These are phyloP conservation scores for Scheffersomyces parashehatae DNA, from an alignment of 1,139 yeast species.

Conservation along the genomic window DNA sequence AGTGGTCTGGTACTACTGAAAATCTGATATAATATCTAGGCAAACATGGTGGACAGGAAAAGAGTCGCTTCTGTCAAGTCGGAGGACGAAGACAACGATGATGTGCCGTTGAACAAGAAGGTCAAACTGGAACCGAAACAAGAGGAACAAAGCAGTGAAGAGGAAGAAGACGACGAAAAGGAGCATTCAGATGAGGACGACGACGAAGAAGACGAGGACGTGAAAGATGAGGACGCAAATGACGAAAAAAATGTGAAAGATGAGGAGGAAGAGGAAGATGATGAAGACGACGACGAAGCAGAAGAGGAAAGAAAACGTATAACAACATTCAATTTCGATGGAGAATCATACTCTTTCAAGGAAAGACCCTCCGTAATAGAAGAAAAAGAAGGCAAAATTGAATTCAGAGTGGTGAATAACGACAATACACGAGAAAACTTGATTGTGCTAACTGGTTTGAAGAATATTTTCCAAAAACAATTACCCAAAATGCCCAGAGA, in stretches of 20 bases:
- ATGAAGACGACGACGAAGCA: constrained; percentile 52
- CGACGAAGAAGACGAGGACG: constrained; percentile 9
- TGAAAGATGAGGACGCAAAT: constrained; percentile 11
- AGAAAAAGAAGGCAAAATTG: constrained; percentile 88
- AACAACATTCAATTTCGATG: constrained; percentile 58
- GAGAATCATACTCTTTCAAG: constrained; percentile 78
- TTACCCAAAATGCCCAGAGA: constrained; percentile 98
- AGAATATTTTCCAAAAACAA: constrained; percentile 95
- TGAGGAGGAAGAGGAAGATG: constrained; percentile 33
- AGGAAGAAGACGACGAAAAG: constrained; percentile 14
- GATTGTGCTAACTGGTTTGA: constrained; percentile 90
- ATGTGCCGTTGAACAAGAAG: constrained; percentile 37
- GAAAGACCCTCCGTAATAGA: constrained; percentile 94
- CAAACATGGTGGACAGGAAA: constrained; percentile 34
- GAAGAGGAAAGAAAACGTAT: constrained; percentile 50
- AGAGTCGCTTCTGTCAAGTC: constrained; percentile 22
- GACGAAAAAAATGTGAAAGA: constrained; percentile 22
- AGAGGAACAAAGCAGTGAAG: constrained; percentile 5
- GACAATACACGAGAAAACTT: constrained; percentile 85
- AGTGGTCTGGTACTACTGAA: not conserved
- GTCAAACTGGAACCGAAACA: constrained; percentile 14
- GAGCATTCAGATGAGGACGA: constrained; percentile 11
- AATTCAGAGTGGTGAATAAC: constrained; percentile 93
- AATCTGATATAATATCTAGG: constrained; percentile 3
- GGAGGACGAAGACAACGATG: constrained; percentile 31